Evolutionary conservation across 2,329 filamentous ascomycete genomes (phyloP).

Genomic region (Cladophialophora chaetospira): DNA sequence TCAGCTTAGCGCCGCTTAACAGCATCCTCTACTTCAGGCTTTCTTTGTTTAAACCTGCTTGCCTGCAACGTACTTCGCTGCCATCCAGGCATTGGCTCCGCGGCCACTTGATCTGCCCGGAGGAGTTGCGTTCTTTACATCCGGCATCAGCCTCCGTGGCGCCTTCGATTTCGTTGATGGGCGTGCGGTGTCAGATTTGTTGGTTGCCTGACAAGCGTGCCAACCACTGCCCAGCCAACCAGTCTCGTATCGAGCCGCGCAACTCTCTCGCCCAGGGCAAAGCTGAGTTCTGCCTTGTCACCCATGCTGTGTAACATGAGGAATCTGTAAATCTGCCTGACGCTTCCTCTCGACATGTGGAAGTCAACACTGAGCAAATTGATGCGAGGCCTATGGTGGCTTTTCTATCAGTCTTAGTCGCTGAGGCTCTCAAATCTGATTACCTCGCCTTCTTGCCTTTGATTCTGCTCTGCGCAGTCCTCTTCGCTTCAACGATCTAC

Average conservation of each 20-base stretch:
- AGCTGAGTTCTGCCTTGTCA: conserved; percentile 1
- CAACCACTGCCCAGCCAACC: conserved; percentile 8
- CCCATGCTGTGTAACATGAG: background rate
- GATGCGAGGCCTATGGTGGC: background rate
- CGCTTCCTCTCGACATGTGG: conserved; percentile 10
- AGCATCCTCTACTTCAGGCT: too few species aligned
- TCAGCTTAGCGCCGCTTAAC: too few species aligned
- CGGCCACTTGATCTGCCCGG: too few species aligned
- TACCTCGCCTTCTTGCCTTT: background rate
- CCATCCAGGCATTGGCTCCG: too few species aligned
- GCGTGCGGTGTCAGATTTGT: background rate
- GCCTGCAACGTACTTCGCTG: too few species aligned
- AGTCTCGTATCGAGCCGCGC: conserved; percentile 12
- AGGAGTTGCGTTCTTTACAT: too few species aligned
- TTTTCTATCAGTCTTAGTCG: too few species aligned
- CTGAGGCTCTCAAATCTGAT: conserved; percentile 1
- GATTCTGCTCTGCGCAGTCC: background rate
- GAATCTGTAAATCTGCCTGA: background rate
- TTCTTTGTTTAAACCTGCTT: too few species aligned
- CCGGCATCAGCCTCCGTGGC: background rate
- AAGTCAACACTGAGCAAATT: background rate
- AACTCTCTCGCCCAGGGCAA: background rate
- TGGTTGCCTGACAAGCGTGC: background rate
- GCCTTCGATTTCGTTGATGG: background rate
- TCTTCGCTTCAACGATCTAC: conserved; percentile 26